Conservation (phyloP, 2,329 filamentous ascomycete species). For the Botrytis fabae region DNA sequence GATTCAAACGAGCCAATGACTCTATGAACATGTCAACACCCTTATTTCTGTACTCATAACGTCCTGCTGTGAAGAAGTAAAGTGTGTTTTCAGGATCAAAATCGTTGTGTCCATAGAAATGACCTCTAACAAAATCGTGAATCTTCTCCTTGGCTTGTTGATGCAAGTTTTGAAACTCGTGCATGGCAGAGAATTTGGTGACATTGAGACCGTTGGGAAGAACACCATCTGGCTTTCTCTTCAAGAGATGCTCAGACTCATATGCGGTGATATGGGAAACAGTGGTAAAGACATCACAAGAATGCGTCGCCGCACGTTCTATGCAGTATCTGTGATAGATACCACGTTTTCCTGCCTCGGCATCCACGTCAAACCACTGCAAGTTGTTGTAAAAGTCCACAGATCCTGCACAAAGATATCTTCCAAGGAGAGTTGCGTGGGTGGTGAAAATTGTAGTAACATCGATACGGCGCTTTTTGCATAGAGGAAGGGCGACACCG, state of each 20-base stretch:
- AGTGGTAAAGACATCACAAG: slow-evolving; percentile 95
- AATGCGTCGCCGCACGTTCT: slow-evolving; percentile 87
- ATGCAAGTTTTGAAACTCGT: slow-evolving; percentile 98
- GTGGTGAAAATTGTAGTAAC: slow-evolving; percentile 98
- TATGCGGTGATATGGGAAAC: slow-evolving; percentile 98
- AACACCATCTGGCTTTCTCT: slow-evolving; percentile 96
- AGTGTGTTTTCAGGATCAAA: slow-evolving; percentile 96
- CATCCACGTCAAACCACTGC: slow-evolving; percentile 93
- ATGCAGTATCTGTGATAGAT: slow-evolving; percentile 99
- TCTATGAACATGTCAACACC: slow-evolving; percentile 99
- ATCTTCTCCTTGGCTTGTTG: slow-evolving; percentile 97
- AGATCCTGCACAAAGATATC: slow-evolving; percentile 94
- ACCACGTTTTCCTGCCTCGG: slow-evolving; percentile 94
- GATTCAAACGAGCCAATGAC: slow-evolving; percentile 89
- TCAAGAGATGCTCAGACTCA: slow-evolving; percentile 94
- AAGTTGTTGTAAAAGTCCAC: slow-evolving; percentile 99
- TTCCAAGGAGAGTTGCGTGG: slow-evolving; percentile 89
- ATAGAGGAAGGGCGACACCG: slow-evolving; percentile 86
- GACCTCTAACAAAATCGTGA: slow-evolving; percentile 94
- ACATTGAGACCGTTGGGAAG: slow-evolving; percentile 96
- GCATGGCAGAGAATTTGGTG: slow-evolving; percentile 96
- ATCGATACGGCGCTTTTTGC: slow-evolving; percentile 92
- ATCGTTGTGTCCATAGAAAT: slow-evolving; percentile 98
- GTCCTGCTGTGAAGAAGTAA: slow-evolving; percentile 95
- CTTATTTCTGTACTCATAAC: slow-evolving; percentile 98